phyloP scores from a whole-genome alignment of 352 stramenopile genomes.

The Pythium phragmiticola region DNA sequence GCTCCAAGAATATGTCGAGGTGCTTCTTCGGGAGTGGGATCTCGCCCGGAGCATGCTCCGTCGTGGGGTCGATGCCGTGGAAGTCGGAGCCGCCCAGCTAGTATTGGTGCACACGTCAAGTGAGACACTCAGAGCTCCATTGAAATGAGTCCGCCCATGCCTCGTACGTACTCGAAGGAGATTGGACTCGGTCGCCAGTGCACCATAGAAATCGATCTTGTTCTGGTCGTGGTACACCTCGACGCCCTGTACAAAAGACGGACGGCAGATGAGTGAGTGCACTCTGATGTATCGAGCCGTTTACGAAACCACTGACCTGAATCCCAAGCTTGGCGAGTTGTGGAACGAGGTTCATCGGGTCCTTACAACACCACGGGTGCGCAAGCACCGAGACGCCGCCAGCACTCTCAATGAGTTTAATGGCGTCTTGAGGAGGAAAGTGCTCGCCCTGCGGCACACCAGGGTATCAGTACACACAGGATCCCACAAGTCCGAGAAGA shows the following conservation, averaged over 20 bases:
- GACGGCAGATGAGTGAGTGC: background rate
- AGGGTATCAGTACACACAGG: background rate
- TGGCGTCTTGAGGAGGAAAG: slow-evolving; percentile 83
- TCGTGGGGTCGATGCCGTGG: slow-evolving; percentile 73
- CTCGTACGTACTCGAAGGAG: slow-evolving; percentile 55
- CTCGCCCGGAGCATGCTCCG: slow-evolving; percentile 65
- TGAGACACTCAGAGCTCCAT: background rate
- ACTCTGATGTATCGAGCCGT: background rate
- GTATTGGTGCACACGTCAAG: background rate
- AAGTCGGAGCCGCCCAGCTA: slow-evolving; percentile 84
- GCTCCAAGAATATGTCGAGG: slow-evolving; percentile 66
- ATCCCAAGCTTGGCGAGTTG: slow-evolving; percentile 72
- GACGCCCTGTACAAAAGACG: slow-evolving; percentile 43
- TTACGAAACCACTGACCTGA: slow-evolving; percentile 36
- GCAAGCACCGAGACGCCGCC: slow-evolving; percentile 82
- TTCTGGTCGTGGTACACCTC: slow-evolving; percentile 80
- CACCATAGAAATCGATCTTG: slow-evolving; percentile 84
- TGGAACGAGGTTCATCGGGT: slow-evolving; percentile 67
- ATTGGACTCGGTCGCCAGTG: slow-evolving; percentile 65
- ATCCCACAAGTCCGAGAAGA: background rate
- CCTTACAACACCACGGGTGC: slow-evolving; percentile 86
- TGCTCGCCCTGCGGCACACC: slow-evolving; percentile 50
- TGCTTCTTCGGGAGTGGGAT: slow-evolving; percentile 75
- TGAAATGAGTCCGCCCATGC: background rate
- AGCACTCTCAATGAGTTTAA: slow-evolving; percentile 81